Conservation (phyloP, 2,329 filamentous ascomycete genomes). For the Talaromyces sp. region DNA sequence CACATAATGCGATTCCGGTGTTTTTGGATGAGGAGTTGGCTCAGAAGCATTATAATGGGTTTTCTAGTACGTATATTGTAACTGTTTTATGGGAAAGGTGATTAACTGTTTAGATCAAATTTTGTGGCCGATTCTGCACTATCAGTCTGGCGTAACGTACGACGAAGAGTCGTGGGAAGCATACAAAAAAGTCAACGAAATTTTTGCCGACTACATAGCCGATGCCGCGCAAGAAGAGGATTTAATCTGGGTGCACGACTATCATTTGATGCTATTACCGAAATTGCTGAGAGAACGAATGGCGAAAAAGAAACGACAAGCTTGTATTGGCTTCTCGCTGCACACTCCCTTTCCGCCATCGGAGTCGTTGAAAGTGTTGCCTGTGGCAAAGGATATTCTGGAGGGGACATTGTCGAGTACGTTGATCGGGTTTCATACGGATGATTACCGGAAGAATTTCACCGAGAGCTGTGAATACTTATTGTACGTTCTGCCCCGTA, state of each 20-base stretch:
- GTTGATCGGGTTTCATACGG: constrained; percentile 96
- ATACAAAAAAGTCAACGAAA: constrained; percentile 81
- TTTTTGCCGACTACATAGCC: constrained; percentile 81
- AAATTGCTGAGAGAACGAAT: constrained; percentile 78
- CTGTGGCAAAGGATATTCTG: constrained; percentile 79
- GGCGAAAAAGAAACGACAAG: constrained; percentile 66
- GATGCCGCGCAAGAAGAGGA: constrained; percentile 80
- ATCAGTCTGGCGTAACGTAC: constrained; percentile 91
- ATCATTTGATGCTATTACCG: constrained; percentile 92
- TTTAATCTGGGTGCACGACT: constrained; percentile 93
- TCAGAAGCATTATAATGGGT: constrained; percentile 92
- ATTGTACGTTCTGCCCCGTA: constrained; percentile 50
- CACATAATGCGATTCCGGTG: constrained; percentile 79
- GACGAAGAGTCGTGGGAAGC: constrained; percentile 85
- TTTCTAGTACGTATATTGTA: constrained; percentile 67
- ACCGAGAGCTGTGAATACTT: constrained; percentile 84
- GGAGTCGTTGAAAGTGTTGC: constrained; percentile 88
- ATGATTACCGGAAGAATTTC: constrained; percentile 91
- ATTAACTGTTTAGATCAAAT: constrained; percentile 69
- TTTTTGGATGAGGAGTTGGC: constrained; percentile 85
- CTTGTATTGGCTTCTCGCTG: constrained; percentile 92
- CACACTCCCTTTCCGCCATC: constrained; percentile 92
- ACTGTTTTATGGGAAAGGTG: background rate
- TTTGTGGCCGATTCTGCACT: constrained; percentile 95
- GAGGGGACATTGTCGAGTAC: constrained; percentile 82